Evolutionary conservation across 1,284 basidiomycete genomes (phyloP).

Genomic region (Ustilago esculenta): DNA sequence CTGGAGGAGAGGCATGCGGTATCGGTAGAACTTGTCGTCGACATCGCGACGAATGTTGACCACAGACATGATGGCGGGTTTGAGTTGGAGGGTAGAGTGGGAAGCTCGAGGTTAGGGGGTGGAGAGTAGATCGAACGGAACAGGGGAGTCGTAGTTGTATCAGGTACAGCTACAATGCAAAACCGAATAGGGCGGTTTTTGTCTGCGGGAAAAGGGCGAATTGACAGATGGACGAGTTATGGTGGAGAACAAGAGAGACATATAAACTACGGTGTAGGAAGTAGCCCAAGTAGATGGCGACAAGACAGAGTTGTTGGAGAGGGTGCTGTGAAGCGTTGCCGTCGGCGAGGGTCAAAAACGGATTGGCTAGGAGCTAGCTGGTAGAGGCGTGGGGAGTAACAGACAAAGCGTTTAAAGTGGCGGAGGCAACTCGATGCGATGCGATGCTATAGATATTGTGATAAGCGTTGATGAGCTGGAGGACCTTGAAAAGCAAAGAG

Average conservation of each 20-base stretch:
- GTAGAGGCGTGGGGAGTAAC: background rate
- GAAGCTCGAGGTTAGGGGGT: constrained; percentile 9
- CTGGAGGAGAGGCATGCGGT: constrained; percentile 87
- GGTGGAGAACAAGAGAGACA: constrained; percentile 48
- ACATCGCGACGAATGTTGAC: constrained; percentile 99
- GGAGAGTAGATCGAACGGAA: constrained; percentile 7
- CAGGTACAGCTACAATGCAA: constrained; percentile 44
- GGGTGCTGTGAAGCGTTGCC: background rate
- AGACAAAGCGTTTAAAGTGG: constrained; percentile 8
- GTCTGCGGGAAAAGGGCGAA: constrained; percentile 47
- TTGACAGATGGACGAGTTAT: constrained; percentile 49
- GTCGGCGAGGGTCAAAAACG: background rate
- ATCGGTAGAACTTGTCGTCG: constrained; percentile 75
- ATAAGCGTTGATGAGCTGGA: background rate
- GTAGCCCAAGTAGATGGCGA: constrained; percentile 16
- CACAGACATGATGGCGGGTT: constrained; percentile 70
- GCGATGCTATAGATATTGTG: too few relatives aligned
- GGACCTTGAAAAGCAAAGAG: background rate
- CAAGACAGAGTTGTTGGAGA: background rate
- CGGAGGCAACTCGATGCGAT: background rate
- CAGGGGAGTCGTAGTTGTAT: constrained; percentile 24
- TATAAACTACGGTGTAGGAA: constrained; percentile 39
- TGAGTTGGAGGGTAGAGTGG: background rate
- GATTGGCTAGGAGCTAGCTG: too few relatives aligned
- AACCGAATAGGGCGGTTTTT: constrained; percentile 48